Evolutionary conservation across 345 rosid genomes (phyloP).

Genomic region (Brassica napus): Da-Ae NC_063442.1:4547001-4547500

Average conservation of each 20-base stretch:
- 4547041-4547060: conserved; percentile 62
- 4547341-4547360: conserved; percentile 67
- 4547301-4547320: conserved; percentile 51
- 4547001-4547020: conserved; percentile 49
- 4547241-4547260: conserved; percentile 59
- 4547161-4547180: conserved; percentile 54
- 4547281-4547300: conserved; percentile 62
- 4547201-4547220: conserved; percentile 43
- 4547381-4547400: conserved; percentile 42
- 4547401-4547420: conserved; percentile 62
- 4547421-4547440: conserved; percentile 58
- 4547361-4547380: conserved; percentile 58
- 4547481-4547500: conserved; percentile 50
- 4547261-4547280: conserved; percentile 52
- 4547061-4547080: conserved; percentile 44
- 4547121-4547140: conserved; percentile 47
- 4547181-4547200: conserved; percentile 50
- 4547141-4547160: conserved; percentile 39
- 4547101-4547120: conserved; percentile 46
- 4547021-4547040: conserved; percentile 57
- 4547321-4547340: conserved; percentile 48
- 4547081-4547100: conserved; percentile 50
- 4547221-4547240: conserved; percentile 49
- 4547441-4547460: conserved; percentile 73
- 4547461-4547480: conserved; percentile 67